Conservation (phyloP, 2,329 filamentous ascomycete species). For the Penicillium sp. region DNA sequence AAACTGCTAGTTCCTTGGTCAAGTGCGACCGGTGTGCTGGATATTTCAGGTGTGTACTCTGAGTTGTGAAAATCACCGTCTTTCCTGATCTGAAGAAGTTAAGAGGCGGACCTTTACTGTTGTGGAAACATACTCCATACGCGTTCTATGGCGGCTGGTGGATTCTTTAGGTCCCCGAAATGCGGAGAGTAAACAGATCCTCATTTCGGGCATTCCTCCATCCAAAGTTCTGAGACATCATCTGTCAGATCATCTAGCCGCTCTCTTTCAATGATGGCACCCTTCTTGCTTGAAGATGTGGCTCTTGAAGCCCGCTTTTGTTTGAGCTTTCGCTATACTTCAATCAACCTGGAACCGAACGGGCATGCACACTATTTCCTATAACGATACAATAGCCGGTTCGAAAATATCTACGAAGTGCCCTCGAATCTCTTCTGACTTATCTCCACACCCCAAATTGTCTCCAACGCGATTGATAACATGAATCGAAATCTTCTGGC, state of each 20-base stretch:
- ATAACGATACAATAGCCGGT: not conserved
- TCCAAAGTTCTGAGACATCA: constrained; percentile 1
- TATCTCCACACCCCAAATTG: not conserved
- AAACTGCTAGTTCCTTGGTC: too few species aligned
- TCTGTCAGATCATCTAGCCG: not conserved
- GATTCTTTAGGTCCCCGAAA: constrained; percentile 8
- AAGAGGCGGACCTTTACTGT: too few species aligned
- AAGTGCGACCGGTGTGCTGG: too few species aligned
- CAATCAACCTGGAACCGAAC: not conserved
- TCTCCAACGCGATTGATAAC: not conserved
- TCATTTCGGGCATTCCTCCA: constrained; percentile 11
- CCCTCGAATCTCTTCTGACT: not conserved
- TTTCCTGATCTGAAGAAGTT: too few species aligned
- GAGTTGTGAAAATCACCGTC: too few species aligned
- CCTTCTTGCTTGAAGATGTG: not conserved
- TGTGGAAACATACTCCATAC: not conserved
- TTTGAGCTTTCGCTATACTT: not conserved
- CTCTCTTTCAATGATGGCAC: not conserved
- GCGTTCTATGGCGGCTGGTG: not conserved
- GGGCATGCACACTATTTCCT: too few species aligned
- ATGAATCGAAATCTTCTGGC: constrained; percentile 21
- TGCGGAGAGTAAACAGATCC: constrained; percentile 14
- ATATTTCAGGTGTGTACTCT: too few species aligned
- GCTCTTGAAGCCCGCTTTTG: not conserved
- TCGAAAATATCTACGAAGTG: not conserved